phyloP scores from a whole-genome alignment of 1,139 yeast genomes.

The Eremothecium cymbalariae region DNA sequence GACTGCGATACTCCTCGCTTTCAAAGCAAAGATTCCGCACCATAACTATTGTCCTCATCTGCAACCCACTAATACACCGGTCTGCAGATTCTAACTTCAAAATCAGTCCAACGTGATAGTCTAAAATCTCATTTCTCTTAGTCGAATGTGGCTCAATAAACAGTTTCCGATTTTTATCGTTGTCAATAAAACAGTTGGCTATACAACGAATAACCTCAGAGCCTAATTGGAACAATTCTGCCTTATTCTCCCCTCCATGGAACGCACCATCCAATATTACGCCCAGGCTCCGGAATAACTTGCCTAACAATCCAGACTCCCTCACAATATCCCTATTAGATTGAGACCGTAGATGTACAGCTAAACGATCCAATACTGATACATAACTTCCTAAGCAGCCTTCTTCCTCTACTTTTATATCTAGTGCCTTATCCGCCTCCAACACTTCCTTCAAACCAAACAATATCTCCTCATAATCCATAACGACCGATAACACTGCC shows the following conservation, averaged over 20 bases:
- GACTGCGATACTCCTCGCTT: conserved; percentile 15
- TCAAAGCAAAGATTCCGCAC: conserved; percentile 26
- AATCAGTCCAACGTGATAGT: conserved; percentile 17
- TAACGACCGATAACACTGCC: conserved; percentile 7
- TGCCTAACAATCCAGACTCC: conserved; percentile 22
- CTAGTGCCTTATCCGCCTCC: conserved; percentile 13
- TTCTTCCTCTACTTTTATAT: conserved; percentile 16
- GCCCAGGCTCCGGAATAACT: conserved; percentile 16
- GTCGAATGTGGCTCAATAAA: conserved; percentile 12
- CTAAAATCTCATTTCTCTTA: conserved; percentile 12
- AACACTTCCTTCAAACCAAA: conserved; percentile 28
- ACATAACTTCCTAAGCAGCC: conserved; percentile 16
- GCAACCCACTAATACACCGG: conserved; percentile 14
- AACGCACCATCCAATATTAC: conserved; percentile 15
- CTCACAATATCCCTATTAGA: conserved; percentile 26
- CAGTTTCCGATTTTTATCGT: conserved; percentile 24
- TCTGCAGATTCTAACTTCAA: conserved; percentile 10
- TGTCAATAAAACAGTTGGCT: conserved; percentile 29
- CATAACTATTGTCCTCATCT: conserved; percentile 24
- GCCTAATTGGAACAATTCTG: conserved; percentile 16
- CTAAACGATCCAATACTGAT: conserved; percentile 25
- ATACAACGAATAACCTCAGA: conserved; percentile 29
- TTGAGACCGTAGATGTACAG: conserved; percentile 26
- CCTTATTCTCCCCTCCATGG: conserved; percentile 6
- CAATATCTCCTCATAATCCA: conserved; percentile 30